Percentiles rank a stretch among this genome's conserved stretches.
Conservation (phyloP, 2,329 filamentous ascomycete genomes). For the Byssothecium circinans region DNA sequence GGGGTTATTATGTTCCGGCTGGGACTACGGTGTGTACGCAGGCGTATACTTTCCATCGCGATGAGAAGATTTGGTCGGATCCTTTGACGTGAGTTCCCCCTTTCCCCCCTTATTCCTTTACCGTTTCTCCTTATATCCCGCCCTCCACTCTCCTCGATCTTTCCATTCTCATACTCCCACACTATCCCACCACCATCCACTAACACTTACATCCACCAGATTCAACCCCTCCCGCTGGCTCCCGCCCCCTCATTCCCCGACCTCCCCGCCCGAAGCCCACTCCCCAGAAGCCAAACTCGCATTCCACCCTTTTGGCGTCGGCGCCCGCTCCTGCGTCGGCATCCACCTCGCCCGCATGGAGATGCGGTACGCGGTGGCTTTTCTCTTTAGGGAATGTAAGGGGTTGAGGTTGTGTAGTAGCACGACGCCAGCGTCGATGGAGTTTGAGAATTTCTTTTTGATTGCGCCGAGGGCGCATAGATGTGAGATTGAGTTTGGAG, state of each 20-base stretch:
- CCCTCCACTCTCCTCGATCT: background rate
- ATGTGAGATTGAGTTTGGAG: constrained; percentile 41
- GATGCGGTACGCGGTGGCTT: constrained; percentile 54
- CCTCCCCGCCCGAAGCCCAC: constrained; percentile 24
- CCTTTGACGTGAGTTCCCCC: constrained; percentile 20
- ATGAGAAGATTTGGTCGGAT: constrained; percentile 25
- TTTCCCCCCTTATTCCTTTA: background rate
- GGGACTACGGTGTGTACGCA: constrained; percentile 43
- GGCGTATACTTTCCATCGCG: constrained; percentile 44
- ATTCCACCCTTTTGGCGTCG: constrained; percentile 70
- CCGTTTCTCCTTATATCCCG: background rate
- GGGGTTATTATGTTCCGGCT: constrained; percentile 40
- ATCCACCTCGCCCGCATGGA: constrained; percentile 67
- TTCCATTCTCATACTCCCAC: background rate
- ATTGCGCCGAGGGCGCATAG: constrained; percentile 48
- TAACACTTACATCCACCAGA: constrained; percentile 10
- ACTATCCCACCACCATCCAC: background rate
- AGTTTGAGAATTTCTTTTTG: constrained; percentile 49
- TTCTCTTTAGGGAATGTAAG: constrained; percentile 55
- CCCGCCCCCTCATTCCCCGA: constrained; percentile 8
- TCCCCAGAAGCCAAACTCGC: constrained; percentile 50
- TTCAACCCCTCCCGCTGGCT: constrained; percentile 39
- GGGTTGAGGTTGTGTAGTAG: constrained; percentile 27
- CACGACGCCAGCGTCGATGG: constrained; percentile 46
- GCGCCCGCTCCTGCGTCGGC: constrained; percentile 69